Evolutionary conservation across 2,329 filamentous ascomycete species (phyloP).

Genomic region (Neopestalotiopsis clavispora): DNA sequence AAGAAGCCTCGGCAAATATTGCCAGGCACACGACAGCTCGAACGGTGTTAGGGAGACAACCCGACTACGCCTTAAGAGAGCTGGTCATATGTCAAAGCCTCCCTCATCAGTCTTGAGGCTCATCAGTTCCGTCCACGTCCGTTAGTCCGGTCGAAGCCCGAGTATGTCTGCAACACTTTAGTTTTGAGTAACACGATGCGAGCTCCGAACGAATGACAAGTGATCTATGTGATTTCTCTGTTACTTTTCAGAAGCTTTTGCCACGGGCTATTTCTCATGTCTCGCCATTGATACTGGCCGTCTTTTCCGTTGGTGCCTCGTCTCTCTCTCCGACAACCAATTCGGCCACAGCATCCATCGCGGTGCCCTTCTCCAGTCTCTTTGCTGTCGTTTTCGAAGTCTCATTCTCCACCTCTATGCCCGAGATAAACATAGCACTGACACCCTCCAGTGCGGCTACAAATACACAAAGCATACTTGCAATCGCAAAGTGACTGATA

Average conservation of each 20-base stretch:
- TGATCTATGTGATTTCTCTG: not conserved
- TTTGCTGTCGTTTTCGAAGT: not conserved
- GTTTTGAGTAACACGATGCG: not conserved
- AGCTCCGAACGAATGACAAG: not conserved
- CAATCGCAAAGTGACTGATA: conserved; percentile 94
- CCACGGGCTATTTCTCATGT: not conserved
- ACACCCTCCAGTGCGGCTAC: conserved; percentile 86
- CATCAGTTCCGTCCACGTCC: too few relatives aligned
- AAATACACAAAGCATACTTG: conserved; percentile 87
- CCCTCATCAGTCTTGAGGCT: not conserved
- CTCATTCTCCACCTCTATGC: conserved; percentile 67
- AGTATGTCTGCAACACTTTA: not conserved
- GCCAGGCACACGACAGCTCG: not conserved
- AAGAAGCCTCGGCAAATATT: conserved; percentile 5
- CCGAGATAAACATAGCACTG: conserved; percentile 81
- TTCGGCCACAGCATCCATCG: conserved; percentile 21
- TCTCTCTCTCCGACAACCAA: conserved; percentile 17
- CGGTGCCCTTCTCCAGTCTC: conserved; percentile 12
- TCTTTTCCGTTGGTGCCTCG: conserved; percentile 11
- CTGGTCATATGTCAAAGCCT: not conserved
- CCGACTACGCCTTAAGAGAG: not conserved
- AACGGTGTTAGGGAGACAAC: too few relatives aligned
- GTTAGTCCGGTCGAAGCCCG: not conserved
- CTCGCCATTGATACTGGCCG: not conserved
- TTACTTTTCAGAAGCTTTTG: not conserved